These are phyloP conservation scores for Xylariaceae sp. DNA, from an alignment of 2,329 filamentous ascomycete genomes.

Conservation along the genomic window DNA sequence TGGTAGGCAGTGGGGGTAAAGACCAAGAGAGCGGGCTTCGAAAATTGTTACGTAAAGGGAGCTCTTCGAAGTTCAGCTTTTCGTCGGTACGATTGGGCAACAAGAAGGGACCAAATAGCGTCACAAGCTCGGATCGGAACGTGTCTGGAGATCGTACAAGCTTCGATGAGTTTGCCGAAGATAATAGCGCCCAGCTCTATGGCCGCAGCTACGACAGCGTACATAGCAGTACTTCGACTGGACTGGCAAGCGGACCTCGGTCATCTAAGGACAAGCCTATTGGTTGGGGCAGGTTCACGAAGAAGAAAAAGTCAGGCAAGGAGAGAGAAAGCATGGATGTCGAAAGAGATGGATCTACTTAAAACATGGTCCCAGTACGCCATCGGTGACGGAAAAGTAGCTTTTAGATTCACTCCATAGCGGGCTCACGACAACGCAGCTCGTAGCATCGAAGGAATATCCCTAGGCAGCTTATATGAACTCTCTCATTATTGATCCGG, in stretches of 20 bases:
- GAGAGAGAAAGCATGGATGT: constrained; percentile 55
- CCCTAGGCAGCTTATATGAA: too few relatives aligned
- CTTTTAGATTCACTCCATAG: constrained; percentile 2
- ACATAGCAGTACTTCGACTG: constrained; percentile 53
- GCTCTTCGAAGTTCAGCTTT: constrained; percentile 61
- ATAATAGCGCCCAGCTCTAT: constrained; percentile 31
- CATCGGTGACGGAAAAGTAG: constrained; percentile 24
- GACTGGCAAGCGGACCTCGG: constrained; percentile 44
- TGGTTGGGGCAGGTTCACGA: constrained; percentile 51
- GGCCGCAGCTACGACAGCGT: constrained; percentile 55
- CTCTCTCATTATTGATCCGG: too few relatives aligned
- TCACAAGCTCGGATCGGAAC: constrained; percentile 55
- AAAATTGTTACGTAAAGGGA: constrained; percentile 62
- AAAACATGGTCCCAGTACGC: constrained; percentile 19
- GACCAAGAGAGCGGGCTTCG: constrained; percentile 55
- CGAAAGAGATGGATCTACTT: constrained; percentile 39
- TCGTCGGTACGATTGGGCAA: constrained; percentile 46
- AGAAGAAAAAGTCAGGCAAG: constrained; percentile 55
- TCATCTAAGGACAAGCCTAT: constrained; percentile 43
- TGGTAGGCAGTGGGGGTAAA: constrained; percentile 40
- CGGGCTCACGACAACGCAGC: too few relatives aligned
- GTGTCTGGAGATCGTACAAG: constrained; percentile 53
- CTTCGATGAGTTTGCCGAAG: constrained; percentile 53
- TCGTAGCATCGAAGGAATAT: neutral
- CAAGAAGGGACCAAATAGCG: constrained; percentile 57